phyloP scores from a whole-genome alignment of 1,284 basidiomycete genomes.

The Pulveroboletus sp. region DNA sequence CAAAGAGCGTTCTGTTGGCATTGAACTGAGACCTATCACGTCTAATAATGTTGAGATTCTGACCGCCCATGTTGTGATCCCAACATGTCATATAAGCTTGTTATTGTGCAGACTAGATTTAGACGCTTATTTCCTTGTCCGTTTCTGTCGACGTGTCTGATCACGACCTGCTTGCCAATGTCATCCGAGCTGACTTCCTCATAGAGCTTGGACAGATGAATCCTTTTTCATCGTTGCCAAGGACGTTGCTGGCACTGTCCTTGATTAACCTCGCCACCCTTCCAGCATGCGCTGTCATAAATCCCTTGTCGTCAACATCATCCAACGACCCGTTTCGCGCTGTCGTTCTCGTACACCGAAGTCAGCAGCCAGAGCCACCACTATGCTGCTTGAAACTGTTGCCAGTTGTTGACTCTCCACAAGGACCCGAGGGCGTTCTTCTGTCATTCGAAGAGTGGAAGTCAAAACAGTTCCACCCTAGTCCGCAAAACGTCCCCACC shows the following conservation, averaged over 20 bases:
- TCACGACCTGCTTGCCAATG: conserved; percentile 14
- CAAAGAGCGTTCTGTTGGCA: neutral
- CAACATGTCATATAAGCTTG: too few species aligned
- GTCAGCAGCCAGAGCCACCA: conserved; percentile 49
- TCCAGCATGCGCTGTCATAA: conserved; percentile 29
- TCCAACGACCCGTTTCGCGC: conserved; percentile 61
- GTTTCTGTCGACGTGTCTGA: conserved; percentile 12
- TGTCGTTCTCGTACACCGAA: conserved; percentile 48
- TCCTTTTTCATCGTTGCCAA: conserved; percentile 10
- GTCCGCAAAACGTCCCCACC: conserved; percentile 22
- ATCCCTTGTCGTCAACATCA: conserved; percentile 47
- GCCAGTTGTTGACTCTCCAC: conserved; percentile 49
- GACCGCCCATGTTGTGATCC: too few species aligned
- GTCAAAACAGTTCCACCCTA: conserved; percentile 50
- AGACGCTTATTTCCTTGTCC: too few species aligned
- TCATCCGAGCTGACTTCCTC: neutral
- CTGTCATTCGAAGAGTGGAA: conserved; percentile 94
- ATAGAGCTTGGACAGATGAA: conserved; percentile 21
- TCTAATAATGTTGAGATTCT: neutral
- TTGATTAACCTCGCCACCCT: conserved; percentile 38
- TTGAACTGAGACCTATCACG: neutral
- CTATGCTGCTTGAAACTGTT: conserved; percentile 67
- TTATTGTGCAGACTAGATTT: neutral
- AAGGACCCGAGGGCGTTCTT: conserved; percentile 58
- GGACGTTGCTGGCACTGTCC: conserved; percentile 34